These are phyloP conservation scores for Rhodomyrtus tomentosa DNA, from an alignment of 345 rosid genomes.

Conservation along the genomic window DNA sequence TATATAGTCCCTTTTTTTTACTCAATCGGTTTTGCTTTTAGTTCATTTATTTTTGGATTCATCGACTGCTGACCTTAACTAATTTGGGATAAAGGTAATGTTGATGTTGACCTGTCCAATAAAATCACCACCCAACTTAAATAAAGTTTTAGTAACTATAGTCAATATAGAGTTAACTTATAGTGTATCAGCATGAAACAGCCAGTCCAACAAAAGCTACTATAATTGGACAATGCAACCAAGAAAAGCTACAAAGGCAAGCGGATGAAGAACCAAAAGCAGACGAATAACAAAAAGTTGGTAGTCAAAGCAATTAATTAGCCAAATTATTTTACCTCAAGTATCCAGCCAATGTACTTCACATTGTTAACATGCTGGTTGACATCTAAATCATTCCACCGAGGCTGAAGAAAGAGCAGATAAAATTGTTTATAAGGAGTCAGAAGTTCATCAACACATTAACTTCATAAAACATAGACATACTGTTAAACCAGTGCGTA, in stretches of 20 bases:
- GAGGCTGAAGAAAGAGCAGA: constrained; percentile 44
- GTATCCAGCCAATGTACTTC: constrained; percentile 94
- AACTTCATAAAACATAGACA: constrained; percentile 9
- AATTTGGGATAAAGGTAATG: no score
- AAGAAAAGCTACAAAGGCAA: not conserved
- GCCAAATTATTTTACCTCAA: constrained; percentile 42
- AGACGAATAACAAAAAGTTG: not conserved
- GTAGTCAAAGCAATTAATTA: not conserved
- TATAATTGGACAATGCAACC: not conserved
- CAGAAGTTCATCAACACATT: not conserved
- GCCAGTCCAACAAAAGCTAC: not conserved
- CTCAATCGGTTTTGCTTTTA: no score
- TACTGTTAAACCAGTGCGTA: constrained; percentile 74
- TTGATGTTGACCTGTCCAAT: not conserved
- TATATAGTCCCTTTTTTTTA: no score
- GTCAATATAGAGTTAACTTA: not conserved
- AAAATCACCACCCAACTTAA: not conserved
- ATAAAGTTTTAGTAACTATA: not conserved
- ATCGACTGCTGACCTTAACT: no score
- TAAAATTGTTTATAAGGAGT: not conserved
- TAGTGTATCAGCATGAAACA: not conserved
- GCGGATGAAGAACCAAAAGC: not conserved
- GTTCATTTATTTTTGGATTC: no score
- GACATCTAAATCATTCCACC: constrained; percentile 95
- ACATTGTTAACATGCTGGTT: constrained; percentile 99